These are phyloP conservation scores for Phytophthora sojae DNA, from an alignment of 352 stramenopile genomes.

Conservation along the genomic window DNA sequence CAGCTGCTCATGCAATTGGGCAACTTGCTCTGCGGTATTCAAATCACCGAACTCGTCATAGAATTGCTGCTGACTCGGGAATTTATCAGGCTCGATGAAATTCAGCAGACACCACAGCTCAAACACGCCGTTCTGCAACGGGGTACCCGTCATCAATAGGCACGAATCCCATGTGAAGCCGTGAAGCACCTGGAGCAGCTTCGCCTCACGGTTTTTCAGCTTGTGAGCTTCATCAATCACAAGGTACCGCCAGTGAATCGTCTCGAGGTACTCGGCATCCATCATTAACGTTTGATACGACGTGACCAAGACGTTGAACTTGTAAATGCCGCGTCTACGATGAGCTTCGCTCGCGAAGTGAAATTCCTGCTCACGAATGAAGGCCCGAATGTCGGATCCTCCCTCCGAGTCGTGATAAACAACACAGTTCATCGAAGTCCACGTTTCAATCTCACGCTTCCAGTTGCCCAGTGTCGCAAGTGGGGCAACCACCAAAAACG, in stretches of 20 bases:
- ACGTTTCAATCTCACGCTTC: conserved; percentile 98
- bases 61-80: conserved; percentile 95
- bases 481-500: conserved; percentile 99
- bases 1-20: conserved; percentile 96
- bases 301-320: conserved; percentile 98
- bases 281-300: conserved; percentile 97
- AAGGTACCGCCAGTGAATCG: conserved; percentile 96
- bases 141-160: conserved; percentile 97
- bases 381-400: conserved; percentile 89
- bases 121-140: conserved; percentile 99
- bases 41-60: conserved; percentile 97
- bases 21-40: conserved; percentile 96
- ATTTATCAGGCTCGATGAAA: conserved; percentile 97
- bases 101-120: conserved; percentile 99
- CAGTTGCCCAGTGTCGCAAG: conserved; percentile 99
- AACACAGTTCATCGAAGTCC: conserved; percentile 99
- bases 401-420: conserved; percentile 98
- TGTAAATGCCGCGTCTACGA: conserved; percentile 82
- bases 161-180: conserved; percentile 91
- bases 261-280: conserved; percentile 92
- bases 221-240: conserved; percentile 99
- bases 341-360: conserved; percentile 92
- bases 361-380: conserved; percentile 98
- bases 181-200: conserved; percentile 92
- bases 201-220: conserved; percentile 98